Evolutionary conservation across 257 asterid species (phyloP), one percentile per base, ranked within the genome.

Genomic region (Nicotiana tabacum): DNA sequence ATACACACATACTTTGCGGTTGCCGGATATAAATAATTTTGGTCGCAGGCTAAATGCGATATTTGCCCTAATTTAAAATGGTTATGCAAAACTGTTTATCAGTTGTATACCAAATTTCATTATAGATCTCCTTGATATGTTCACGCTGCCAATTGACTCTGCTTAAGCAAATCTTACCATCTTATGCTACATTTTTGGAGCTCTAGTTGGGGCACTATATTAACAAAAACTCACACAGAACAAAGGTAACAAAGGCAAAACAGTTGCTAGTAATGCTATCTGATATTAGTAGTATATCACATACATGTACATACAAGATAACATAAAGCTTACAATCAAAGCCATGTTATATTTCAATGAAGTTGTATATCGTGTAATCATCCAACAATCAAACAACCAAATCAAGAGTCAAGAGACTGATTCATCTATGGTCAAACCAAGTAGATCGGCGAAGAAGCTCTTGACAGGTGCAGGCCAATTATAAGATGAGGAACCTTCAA

Each of bases 361-460:
- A 27, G 55, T 30, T 53, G 48, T 3, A 62, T 46, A 39, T 56
- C 72, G 30, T 77, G 51, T 64, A 53, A n/a, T 74, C 51, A 66
- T 16, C 17, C 17, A 9, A 18, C 77, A 3, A 64, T 13, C 12
- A 29, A 24, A 29, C 58, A 30, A 55, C 27, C 32, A 57, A 13
- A 18, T 82, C 66, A 82, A 24, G 51, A 37, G 30, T 9, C 10
- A 43, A 78, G 27, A 6, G 46, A 74, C 43, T 10, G 78, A 62
- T 35, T 83, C 83, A 24, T 89, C 87, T 33, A 69, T 68, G 29
- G 61, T 68, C 81, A 85, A 74, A 61, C 90, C 91, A 81, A 89
- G 76, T 78, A 87, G 39, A 72, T 89, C 91, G 64, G 74, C 89
- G 16, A 90, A 82, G 84, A 90, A 86, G 80, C 79, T 85, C 78